Evolutionary conservation across 257 asterid species (phyloP).

Genomic region (Nyctanthes arbortristis): DNA sequence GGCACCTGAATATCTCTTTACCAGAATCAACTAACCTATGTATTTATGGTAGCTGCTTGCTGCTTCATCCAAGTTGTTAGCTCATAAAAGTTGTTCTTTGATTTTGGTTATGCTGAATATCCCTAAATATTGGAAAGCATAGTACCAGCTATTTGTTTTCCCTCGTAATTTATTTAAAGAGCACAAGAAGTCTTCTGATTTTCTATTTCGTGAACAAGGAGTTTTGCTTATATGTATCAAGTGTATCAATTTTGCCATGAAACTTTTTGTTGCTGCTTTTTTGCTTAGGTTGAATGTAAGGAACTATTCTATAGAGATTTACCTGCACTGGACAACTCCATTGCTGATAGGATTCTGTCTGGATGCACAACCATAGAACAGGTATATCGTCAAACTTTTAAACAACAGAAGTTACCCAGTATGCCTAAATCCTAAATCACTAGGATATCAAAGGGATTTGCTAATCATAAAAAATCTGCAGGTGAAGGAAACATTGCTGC

Average conservation of each 20-base stretch:
- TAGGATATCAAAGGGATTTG: constrained; percentile 5
- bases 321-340: constrained; percentile 61
- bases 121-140: too few species aligned
- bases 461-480: constrained; percentile 32
- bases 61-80: background rate
- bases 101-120: too few species aligned
- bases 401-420: background rate
- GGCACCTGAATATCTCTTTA: constrained; percentile 12
- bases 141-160: too few species aligned
- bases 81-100: background rate
- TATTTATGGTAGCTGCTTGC: background rate
- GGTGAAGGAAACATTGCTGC: constrained; percentile 73
- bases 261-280: too few species aligned
- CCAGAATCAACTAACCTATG: background rate
- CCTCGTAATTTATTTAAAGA: too few species aligned
- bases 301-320: constrained; percentile 57
- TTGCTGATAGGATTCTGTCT: constrained; percentile 74
- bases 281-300: constrained; percentile 75
- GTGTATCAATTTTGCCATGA: too few species aligned
- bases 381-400: constrained; percentile 43
- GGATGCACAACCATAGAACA: constrained; percentile 79
- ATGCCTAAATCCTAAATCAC: background rate
- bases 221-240: constrained; percentile 17
- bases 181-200: background rate
- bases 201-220: constrained; percentile 1